Conservation (phyloP, 805 yeast species). For the Teunomyces lycoperdinae region DNA sequence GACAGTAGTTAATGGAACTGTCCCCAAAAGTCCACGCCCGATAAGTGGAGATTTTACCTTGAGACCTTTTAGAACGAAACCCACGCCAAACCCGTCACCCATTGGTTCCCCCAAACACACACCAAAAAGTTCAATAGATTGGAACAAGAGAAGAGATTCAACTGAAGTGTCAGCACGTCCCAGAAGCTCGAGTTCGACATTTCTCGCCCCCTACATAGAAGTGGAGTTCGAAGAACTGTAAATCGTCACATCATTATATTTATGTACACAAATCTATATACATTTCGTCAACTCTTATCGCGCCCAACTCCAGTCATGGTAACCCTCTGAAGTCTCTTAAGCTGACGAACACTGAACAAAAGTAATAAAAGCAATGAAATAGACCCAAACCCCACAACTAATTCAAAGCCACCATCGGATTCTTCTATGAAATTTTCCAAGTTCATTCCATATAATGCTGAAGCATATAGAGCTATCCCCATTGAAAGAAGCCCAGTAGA, state of each 20-base stretch:
- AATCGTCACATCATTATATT: slow-evolving; percentile 1
- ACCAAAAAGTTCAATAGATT: slow-evolving; percentile 13
- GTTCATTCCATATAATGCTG: slow-evolving; percentile 95
- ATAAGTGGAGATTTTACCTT: slow-evolving; percentile 31
- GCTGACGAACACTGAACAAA: slow-evolving; percentile 49
- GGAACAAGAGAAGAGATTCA: slow-evolving; percentile 6
- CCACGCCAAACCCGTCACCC: slow-evolving; percentile 42
- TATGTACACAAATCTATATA: neutral
- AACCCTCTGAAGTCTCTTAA: slow-evolving; percentile 66
- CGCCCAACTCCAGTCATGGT: slow-evolving; percentile 54
- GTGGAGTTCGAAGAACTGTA: slow-evolving; percentile 25
- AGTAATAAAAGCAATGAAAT: slow-evolving; percentile 47
- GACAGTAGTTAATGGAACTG: slow-evolving; percentile 3
- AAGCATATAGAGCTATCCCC: slow-evolving; percentile 76
- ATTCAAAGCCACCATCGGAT: slow-evolving; percentile 62
- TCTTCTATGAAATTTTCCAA: slow-evolving; percentile 90
- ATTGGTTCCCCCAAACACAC: slow-evolving; percentile 33
- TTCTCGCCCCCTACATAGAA: slow-evolving; percentile 23
- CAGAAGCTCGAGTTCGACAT: slow-evolving; percentile 20
- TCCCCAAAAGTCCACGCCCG: slow-evolving; percentile 21
- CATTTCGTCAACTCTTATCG: slow-evolving; percentile 5
- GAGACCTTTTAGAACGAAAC: slow-evolving; percentile 41
- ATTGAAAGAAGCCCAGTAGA: slow-evolving; percentile 80
- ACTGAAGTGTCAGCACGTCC: slow-evolving; percentile 4
- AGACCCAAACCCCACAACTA: slow-evolving; percentile 42